A percentile compares a stretch with the other conserved stretches of the same genome.
phyloP scores from a whole-genome alignment of 345 rosid genomes.

The Lumnitzera racemosa region DNA sequence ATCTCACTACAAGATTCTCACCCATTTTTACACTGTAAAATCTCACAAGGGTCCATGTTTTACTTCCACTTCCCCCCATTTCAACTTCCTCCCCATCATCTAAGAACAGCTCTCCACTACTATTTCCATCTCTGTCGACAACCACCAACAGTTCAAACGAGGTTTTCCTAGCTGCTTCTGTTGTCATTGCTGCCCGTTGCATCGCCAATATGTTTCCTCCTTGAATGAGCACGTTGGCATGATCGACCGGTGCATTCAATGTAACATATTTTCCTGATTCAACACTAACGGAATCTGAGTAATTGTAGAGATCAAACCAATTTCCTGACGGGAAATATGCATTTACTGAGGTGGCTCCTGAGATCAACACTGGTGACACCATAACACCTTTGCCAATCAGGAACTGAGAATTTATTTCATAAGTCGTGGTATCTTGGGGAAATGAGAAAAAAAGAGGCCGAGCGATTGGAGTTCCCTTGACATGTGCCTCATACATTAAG shows the following conservation, averaged over 20 bases:
- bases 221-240: constrained; percentile 48
- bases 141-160: constrained; percentile 46
- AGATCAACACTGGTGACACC: constrained; percentile 47
- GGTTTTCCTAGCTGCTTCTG: constrained; percentile 38
- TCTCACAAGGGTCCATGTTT: constrained; percentile 38
- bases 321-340: constrained; percentile 64
- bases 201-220: constrained; percentile 59
- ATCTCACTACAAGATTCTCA: constrained; percentile 17
- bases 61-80: constrained; percentile 48
- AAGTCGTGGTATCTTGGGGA: constrained; percentile 44
- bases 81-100: constrained; percentile 52
- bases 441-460: constrained; percentile 74
- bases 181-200: constrained; percentile 71
- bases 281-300: constrained; percentile 28
- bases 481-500: constrained; percentile 53
- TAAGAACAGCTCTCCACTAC: constrained; percentile 46
- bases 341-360: constrained; percentile 25
- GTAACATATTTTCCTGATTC: constrained; percentile 26
- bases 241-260: constrained; percentile 46
- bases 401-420: constrained; percentile 44
- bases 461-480: constrained; percentile 56
- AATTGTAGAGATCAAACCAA: constrained; percentile 67
- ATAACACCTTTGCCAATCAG: constrained; percentile 48
- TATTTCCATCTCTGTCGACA: constrained; percentile 26
- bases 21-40: constrained; percentile 27